Evolutionary conservation across 345 rosid species (phyloP).

Genomic region (Jatropha curcas): DNA sequence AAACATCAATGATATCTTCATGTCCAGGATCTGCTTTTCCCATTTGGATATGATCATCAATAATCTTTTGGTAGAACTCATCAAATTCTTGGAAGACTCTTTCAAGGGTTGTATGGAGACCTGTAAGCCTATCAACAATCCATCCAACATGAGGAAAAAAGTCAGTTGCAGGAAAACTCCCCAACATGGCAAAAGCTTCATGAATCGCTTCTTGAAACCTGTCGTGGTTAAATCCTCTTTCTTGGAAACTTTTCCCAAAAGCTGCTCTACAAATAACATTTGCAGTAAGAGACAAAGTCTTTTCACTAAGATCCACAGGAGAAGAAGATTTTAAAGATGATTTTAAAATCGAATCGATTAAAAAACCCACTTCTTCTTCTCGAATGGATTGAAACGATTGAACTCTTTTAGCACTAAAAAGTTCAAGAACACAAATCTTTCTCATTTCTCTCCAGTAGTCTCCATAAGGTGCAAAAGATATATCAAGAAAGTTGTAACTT

Average conservation of each 20-base stretch:
- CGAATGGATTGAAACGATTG: background rate
- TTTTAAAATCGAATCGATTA: background rate
- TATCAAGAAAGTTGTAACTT: too few species aligned
- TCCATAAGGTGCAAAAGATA: too few species aligned
- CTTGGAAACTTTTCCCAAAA: slow-evolving; percentile 14
- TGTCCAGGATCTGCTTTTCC: too few species aligned
- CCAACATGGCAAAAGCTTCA: slow-evolving; percentile 1
- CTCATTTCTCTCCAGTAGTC: too few species aligned
- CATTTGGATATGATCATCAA: too few species aligned
- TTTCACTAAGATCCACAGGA: background rate
- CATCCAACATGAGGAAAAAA: slow-evolving; percentile 8
- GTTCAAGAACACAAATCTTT: too few species aligned
- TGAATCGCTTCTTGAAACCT: background rate
- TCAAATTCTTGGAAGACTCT: slow-evolving; percentile 41
- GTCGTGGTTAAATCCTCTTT: background rate
- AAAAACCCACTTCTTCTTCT: background rate
- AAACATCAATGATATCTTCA: too few species aligned
- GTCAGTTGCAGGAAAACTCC: too few species aligned
- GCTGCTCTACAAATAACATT: slow-evolving; percentile 5
- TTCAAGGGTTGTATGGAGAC: background rate
- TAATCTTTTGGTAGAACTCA: too few species aligned
- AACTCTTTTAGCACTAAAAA: too few species aligned
- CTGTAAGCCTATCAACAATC: background rate
- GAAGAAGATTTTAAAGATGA: background rate
- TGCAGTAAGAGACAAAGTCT: background rate